Conservation (phyloP, 176 grass and related monocot genomes). For the Cymbopogon citratus region DNA sequence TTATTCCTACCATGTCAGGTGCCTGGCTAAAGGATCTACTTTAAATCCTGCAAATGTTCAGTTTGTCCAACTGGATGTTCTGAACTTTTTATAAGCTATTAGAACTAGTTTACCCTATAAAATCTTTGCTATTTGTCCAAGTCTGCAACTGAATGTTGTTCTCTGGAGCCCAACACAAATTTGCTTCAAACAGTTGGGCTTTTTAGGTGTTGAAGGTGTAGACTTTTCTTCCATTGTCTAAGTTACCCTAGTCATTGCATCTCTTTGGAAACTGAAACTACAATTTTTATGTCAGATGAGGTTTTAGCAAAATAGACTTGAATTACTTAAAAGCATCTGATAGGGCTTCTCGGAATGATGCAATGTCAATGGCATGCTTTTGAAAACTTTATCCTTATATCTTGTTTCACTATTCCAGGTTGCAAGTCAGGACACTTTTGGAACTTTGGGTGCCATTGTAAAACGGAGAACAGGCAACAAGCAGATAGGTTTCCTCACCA, state of each 20-base stretch:
- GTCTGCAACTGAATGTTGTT: neutral
- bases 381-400: constrained; percentile 18
- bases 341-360: neutral
- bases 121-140: no score
- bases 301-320: neutral
- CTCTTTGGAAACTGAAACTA: neutral
- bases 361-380: constrained; percentile 8
- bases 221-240: neutral
- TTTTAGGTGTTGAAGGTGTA: neutral
- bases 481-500: constrained; percentile 95
- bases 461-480: constrained; percentile 87
- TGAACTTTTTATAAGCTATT: neutral
- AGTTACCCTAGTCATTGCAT: neutral
- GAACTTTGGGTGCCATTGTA: constrained; percentile 92
- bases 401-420: constrained; percentile 41
- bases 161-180: neutral
- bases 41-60: constrained; percentile 11
- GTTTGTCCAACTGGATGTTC: constrained; percentile 23
- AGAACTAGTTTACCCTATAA: no score
- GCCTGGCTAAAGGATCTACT: neutral
- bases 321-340: constrained; percentile 4
- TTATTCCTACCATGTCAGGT: neutral
- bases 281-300: neutral
- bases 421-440: constrained; percentile 97
- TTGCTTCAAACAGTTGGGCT: neutral